Base-by-base conservation (phyloP, 495 filamentous ascomycete species). In the Penicillium turbatum region DNA sequence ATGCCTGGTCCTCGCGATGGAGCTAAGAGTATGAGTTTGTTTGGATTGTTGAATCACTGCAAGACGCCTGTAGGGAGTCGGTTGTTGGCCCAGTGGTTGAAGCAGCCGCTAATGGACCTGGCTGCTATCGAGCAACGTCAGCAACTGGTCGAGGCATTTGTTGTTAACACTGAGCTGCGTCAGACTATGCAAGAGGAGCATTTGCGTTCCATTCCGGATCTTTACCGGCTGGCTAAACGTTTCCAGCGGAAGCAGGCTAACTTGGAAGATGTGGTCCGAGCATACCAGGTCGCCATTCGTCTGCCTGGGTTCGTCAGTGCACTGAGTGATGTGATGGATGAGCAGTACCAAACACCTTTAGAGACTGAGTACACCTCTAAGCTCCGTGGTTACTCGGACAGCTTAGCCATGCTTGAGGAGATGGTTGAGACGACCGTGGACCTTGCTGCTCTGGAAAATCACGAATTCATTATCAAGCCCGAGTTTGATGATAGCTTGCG, bases 341-440 rank as follows among this genome's bases (percentile, higher is more conserved):
- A 97, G 67, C 72, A 85, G 42, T 96, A 97, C 62, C 88, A 87
- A 54, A 87, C 91, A 52, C 88, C 92, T 0, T 72, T 99, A 13
- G 91, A 97, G 45, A 81, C 79, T 2, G 87, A 88, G 27, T 99
- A 99, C 59, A 96, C 92, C 6, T 78, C 84, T 26, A 96, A 96
- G 63, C 71, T 98, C 24, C 70, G 80, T 32, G 78, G 85, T 51
- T 83, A 88, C 55, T 88, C 86, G 6, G 85, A 92, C 59, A 89
- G 85, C 65, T 74, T 97, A 39, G 83, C 79, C 21, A 95, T 90
- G 68, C 74, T 99, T 30, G 89, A 93, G 59, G 93, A 99, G 64
- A 95, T 99, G 89, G 95, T 99, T 11, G 93, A 99, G 71, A 96
- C 93, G 2, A 97, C 93, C 0, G 92, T 99, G 46, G 93, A 99